Evolutionary conservation across 495 filamentous ascomycete species (phyloP).

Genomic region (Podospora fimiseda): DNA sequence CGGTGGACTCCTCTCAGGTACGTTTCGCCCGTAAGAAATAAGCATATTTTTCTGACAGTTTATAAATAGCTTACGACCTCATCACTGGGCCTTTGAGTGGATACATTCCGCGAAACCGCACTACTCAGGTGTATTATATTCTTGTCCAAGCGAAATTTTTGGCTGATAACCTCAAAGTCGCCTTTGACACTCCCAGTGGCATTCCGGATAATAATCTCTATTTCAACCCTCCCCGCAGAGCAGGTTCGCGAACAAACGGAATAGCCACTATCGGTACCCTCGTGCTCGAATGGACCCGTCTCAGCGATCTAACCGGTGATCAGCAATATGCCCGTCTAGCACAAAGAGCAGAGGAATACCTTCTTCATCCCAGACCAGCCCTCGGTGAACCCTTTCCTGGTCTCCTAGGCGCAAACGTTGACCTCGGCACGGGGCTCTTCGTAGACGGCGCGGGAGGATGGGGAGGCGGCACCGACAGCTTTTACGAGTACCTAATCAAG

Average conservation of each 20-base stretch:
- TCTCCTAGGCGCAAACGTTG: conserved; percentile 62
- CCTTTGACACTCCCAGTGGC: conserved; percentile 70
- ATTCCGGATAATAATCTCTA: conserved; percentile 69
- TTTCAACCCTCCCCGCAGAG: conserved; percentile 47
- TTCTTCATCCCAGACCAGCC: conserved; percentile 59
- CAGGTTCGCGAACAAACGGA: conserved; percentile 52
- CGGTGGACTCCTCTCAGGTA: conserved; percentile 65
- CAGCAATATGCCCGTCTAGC: conserved; percentile 57
- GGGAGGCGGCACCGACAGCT: conserved; percentile 75
- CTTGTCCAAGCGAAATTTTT: conserved; percentile 62
- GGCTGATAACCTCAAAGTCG: conserved; percentile 66
- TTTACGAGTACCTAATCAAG: conserved; percentile 92
- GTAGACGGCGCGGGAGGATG: conserved; percentile 63
- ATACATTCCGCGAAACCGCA: conserved; percentile 33
- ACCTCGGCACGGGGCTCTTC: conserved; percentile 60
- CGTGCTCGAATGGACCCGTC: conserved; percentile 78
- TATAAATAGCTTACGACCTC: conserved; percentile 62
- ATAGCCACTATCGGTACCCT: conserved; percentile 67
- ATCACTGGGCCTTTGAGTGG: conserved; percentile 61
- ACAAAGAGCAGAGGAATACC: conserved; percentile 64
- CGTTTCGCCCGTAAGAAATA: neutral
- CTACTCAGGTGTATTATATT: conserved; percentile 46
- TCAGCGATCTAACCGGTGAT: conserved; percentile 71
- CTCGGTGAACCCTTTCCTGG: conserved; percentile 69
- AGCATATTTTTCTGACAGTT: neutral